Evolutionary conservation across 768 basidiomycete species (phyloP), one percentile per base, ranked within the genome.

Genomic region (Cystofilobasidium macerans): DNA sequence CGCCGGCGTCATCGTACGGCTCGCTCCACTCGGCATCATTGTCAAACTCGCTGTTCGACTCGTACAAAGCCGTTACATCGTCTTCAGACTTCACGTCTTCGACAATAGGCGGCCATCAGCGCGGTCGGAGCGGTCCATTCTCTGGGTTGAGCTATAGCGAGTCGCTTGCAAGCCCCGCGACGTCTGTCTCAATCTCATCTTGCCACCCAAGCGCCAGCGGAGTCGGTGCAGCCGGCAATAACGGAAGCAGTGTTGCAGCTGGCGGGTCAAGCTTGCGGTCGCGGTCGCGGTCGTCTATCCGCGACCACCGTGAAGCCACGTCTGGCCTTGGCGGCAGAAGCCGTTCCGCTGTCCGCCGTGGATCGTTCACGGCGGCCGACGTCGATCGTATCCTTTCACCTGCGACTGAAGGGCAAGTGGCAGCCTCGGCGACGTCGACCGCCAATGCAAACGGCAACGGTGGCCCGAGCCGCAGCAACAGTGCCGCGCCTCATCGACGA

Each of bases 121-220:
- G 48, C 33, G 51, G 64, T 3, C 43, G 12, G n/a, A 26, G 32
- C 20, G 30, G 30, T n/a, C 30, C 28, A 28, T 40, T 61, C 51
- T 26, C 40, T 22, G 35, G 32, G 2, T 20, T 42, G 13, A 28
- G 38, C 33, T 56, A 38, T 40, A 54, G 60, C 1, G 47, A 59
- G 33, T 57, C 59, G 13, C 51, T 33, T 11, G 26, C 42, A 42
- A 43, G 38, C 16, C 59, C 59, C 26, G 54, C 65, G 13, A 61
- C 59, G 60, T 45, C 53, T n/a, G n/a, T 57, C 60, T 67, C 59
- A n/a, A 40, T 61, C 38, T 60, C 59, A 24, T 45, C 54, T 12
- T 40, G 58, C 58, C 58, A 45, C 30, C 38, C 38, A 6, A 6
- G 35, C 20, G 14, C 11, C 24, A 13, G 16, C 24, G n/a, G 3